Percentiles rank a stretch among this genome's conserved stretches.
phyloP scores from a whole-genome alignment of 1,284 basidiomycete species.

The Rugosomyces carneus region DNA sequence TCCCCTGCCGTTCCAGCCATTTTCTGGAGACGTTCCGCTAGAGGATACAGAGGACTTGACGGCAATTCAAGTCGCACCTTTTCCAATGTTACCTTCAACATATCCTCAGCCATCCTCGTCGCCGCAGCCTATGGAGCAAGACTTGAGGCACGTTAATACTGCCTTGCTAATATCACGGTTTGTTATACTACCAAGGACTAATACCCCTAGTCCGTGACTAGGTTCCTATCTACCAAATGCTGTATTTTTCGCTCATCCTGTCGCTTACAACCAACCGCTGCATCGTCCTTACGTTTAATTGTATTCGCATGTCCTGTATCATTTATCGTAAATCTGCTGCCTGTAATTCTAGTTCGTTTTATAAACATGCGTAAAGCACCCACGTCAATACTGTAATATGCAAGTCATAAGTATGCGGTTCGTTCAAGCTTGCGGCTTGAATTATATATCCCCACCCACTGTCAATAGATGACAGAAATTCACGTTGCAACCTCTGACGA shows the following conservation, averaged over 20 bases:
- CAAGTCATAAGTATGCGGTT: too few species aligned
- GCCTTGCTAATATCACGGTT: slow-evolving; percentile 19
- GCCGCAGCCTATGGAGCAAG: slow-evolving; percentile 1
- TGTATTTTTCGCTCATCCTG: too few species aligned
- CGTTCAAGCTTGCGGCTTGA: too few species aligned
- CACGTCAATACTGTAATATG: too few species aligned
- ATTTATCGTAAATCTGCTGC: not conserved
- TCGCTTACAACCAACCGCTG: too few species aligned
- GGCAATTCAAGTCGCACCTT: slow-evolving; percentile 12
- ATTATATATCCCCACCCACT: too few species aligned
- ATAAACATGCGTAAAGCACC: not conserved
- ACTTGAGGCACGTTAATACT: slow-evolving; percentile 6
- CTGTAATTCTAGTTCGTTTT: not conserved
- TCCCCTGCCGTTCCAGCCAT: slow-evolving; percentile 1
- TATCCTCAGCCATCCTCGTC: slow-evolving; percentile 8
- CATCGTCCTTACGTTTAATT: too few species aligned
- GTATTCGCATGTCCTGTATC: not conserved
- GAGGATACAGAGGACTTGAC: not conserved
- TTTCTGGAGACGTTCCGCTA: not conserved
- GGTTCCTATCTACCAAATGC: not conserved
- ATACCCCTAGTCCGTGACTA: not conserved
- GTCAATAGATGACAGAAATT: slow-evolving; percentile 17
- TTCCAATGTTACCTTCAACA: slow-evolving; percentile 16
- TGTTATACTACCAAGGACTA: slow-evolving; percentile 12
- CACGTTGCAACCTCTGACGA: slow-evolving; percentile 14